These are phyloP conservation scores for Zymoseptoria ardabiliae DNA, from an alignment of 2,329 filamentous ascomycete species.

Conservation along the genomic window DNA sequence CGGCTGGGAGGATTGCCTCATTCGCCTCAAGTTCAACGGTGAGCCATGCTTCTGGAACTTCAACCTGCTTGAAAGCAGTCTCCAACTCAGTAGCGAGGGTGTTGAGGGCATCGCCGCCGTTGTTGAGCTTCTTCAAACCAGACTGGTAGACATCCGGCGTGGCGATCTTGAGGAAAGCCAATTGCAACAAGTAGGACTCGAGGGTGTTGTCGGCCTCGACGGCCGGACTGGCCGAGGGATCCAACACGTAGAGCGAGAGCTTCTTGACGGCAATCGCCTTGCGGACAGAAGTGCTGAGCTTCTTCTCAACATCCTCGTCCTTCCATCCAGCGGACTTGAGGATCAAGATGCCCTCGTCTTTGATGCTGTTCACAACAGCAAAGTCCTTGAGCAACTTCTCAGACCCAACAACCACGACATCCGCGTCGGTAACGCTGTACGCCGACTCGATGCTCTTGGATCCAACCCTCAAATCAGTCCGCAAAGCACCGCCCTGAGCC, in stretches of 20 bases:
- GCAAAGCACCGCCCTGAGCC: slow-evolving; percentile 66
- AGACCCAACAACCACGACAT: slow-evolving; percentile 71
- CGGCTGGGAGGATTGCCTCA: slow-evolving; percentile 48
- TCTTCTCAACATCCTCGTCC: slow-evolving; percentile 84
- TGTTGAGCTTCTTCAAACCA: slow-evolving; percentile 60
- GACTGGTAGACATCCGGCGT: slow-evolving; percentile 57
- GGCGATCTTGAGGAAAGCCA: slow-evolving; percentile 75
- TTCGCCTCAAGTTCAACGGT: slow-evolving; percentile 56
- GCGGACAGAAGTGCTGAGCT: slow-evolving; percentile 62
- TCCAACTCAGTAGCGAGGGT: slow-evolving; percentile 55
- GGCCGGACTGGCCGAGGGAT: slow-evolving; percentile 60
- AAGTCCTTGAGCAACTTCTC: slow-evolving; percentile 73
- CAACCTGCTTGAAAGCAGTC: slow-evolving; percentile 62
- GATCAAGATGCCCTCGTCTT: slow-evolving; percentile 32
- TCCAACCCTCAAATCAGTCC: slow-evolving; percentile 78
- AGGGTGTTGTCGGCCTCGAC: slow-evolving; percentile 57
- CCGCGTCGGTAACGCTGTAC: slow-evolving; percentile 71
- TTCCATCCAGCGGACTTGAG: slow-evolving; percentile 73
- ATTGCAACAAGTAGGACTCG: slow-evolving; percentile 63
- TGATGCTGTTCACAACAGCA: slow-evolving; percentile 49
- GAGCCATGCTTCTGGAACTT: slow-evolving; percentile 74
- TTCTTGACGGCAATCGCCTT: slow-evolving; percentile 64
- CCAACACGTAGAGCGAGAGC: slow-evolving; percentile 66
- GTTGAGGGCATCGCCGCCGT: slow-evolving; percentile 55
- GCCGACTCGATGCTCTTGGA: slow-evolving; percentile 77